Evolutionary conservation across 768 basidiomycete genomes (phyloP).

Genomic region (Saitozyma podzolica): DNA sequence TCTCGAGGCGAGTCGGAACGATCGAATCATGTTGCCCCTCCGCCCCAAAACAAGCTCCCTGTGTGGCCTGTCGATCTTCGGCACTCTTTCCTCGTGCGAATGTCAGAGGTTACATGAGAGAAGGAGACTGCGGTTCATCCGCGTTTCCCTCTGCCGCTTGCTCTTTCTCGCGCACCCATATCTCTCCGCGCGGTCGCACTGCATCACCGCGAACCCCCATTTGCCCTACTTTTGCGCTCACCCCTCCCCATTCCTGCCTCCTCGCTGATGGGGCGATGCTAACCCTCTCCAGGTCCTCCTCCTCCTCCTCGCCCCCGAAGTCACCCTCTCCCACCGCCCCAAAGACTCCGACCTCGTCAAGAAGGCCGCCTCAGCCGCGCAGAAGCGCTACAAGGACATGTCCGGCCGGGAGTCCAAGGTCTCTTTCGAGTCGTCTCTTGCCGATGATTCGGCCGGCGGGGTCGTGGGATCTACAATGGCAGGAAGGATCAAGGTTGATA

Average conservation of each 20-base stretch:
- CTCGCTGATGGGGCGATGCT: background rate
- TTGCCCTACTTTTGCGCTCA: background rate
- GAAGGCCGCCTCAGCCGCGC: conserved; percentile 67
- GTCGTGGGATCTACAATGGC: conserved; percentile 71
- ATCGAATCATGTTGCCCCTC: too few species aligned
- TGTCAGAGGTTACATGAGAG: too few species aligned
- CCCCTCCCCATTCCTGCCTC: too few species aligned
- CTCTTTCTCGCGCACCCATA: background rate
- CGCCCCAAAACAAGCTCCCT: background rate
- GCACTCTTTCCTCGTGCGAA: too few species aligned
- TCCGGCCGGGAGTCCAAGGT: conserved; percentile 68
- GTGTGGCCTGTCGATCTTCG: too few species aligned
- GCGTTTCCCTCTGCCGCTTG: too few species aligned
- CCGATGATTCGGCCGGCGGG: conserved; percentile 78
- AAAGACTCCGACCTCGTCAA: conserved; percentile 66
- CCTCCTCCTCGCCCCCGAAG: conserved; percentile 72
- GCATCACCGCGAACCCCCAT: background rate
- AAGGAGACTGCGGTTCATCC: too few species aligned
- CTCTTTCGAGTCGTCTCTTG: conserved; percentile 64
- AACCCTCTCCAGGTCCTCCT: conserved; percentile 62
- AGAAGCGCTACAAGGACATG: conserved; percentile 69
- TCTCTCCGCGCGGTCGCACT: too few species aligned
- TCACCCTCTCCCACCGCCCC: conserved; percentile 67
- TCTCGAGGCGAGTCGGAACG: conserved; percentile 60
- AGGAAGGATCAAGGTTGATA: conserved; percentile 83